Evolutionary conservation across 1,139 yeast species (phyloP).

Genomic region (Suhomyces coccinellae): DNA sequence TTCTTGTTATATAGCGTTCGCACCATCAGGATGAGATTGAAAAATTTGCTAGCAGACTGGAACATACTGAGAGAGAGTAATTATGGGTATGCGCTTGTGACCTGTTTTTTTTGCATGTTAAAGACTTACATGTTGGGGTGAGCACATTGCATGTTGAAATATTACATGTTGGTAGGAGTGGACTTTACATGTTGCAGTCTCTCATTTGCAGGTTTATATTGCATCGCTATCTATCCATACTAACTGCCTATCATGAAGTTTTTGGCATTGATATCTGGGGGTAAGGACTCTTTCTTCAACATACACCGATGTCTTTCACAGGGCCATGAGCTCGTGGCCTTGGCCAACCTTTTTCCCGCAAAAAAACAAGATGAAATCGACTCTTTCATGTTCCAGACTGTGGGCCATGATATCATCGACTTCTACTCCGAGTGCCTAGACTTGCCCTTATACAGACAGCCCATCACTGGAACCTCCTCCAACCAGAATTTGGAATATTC

Average conservation of each 20-base stretch:
- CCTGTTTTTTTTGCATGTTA: conserved; percentile 5
- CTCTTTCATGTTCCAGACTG: conserved; percentile 97
- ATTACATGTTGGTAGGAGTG: not conserved
- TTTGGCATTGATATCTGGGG: conserved; percentile 90
- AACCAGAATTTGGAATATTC: conserved; percentile 70
- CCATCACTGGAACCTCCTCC: conserved; percentile 61
- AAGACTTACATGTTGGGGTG: not conserved
- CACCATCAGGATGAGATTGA: conserved; percentile 5
- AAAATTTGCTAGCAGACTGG: conserved; percentile 9
- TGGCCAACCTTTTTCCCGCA: conserved; percentile 81
- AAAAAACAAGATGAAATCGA: conserved; percentile 63
- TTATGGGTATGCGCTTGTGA: conserved; percentile 9
- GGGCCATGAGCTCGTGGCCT: conserved; percentile 81
- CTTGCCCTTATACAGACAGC: conserved; percentile 76
- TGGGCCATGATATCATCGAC: conserved; percentile 82
- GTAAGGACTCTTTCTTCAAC: conserved; percentile 92
- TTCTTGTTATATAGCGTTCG: conserved; percentile 10
- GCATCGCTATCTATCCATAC: not conserved
- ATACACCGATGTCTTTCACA: conserved; percentile 77
- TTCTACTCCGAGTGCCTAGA: conserved; percentile 69
- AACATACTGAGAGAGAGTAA: conserved; percentile 7
- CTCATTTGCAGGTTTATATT: conserved; percentile 1
- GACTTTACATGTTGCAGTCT: not conserved
- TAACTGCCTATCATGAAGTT: conserved; percentile 66
- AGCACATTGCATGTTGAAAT: not conserved